Conservation (phyloP, 139 green algal species). For the Pseudopediastrum boryanum region DNA sequence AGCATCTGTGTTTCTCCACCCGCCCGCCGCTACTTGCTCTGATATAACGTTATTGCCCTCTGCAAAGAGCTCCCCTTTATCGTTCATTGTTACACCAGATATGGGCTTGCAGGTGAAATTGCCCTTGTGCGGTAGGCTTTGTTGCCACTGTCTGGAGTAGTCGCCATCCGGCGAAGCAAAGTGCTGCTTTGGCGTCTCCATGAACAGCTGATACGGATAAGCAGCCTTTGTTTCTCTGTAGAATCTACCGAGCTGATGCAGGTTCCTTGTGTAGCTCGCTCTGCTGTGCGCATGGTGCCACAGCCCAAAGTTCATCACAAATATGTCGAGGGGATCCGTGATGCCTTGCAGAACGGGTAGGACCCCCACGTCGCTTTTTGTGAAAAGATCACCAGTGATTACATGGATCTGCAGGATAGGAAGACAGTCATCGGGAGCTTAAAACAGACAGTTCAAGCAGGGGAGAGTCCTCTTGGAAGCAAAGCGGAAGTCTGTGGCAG, state of each 20-base stretch:
- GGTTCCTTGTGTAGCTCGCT: too few species aligned
- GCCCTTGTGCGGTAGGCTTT: conserved; percentile 12
- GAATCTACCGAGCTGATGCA: conserved; percentile 29
- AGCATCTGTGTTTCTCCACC: conserved; percentile 29
- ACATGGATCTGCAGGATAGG: conserved; percentile 37
- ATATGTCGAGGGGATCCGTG: conserved; percentile 1
- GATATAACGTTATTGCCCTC: not conserved
- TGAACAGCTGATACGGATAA: conserved; percentile 26
- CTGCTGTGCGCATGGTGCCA: too few species aligned
- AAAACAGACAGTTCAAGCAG: too few species aligned
- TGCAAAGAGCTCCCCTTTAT: not conserved
- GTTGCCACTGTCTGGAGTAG: too few species aligned
- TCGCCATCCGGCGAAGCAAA: conserved; percentile 31
- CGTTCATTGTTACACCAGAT: not conserved
- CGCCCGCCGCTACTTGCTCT: conserved; percentile 16
- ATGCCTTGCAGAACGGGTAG: conserved; percentile 28
- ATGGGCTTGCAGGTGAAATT: conserved; percentile 13
- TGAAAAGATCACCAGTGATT: conserved; percentile 35
- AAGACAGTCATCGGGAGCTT: too few species aligned
- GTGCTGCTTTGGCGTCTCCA: conserved; percentile 40
- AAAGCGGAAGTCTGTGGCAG: too few species aligned
- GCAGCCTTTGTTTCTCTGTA: not conserved
- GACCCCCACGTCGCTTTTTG: conserved; percentile 20
- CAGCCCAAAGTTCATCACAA: conserved; percentile 35
- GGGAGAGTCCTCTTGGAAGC: too few species aligned